Evolutionary conservation across 768 basidiomycete genomes (phyloP).

Genomic region (Mycena metata): DNA sequence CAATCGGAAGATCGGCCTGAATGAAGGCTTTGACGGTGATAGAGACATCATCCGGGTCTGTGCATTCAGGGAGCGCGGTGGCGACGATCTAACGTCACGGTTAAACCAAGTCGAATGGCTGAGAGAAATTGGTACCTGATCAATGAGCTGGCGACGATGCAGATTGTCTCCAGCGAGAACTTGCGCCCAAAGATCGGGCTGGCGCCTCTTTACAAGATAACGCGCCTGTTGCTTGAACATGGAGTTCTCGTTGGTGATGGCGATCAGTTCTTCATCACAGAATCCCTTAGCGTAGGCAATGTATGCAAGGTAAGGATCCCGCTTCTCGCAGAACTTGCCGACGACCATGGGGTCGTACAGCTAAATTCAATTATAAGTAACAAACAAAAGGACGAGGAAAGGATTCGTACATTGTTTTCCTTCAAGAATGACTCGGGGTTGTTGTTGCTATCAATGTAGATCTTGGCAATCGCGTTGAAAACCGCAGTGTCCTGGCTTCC

Average conservation of each 20-base stretch:
- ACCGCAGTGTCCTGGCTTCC: slow-evolving; percentile 95
- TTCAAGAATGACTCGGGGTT: slow-evolving; percentile 98
- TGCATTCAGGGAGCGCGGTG: slow-evolving; percentile 95
- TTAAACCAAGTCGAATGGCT: slow-evolving; percentile 9
- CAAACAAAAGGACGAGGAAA: not conserved
- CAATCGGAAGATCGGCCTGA: slow-evolving; percentile 95
- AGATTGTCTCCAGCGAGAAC: slow-evolving; percentile 92
- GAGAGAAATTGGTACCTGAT: slow-evolving; percentile 69
- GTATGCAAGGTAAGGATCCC: slow-evolving; percentile 98
- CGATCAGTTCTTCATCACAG: slow-evolving; percentile 97
- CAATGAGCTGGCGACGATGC: slow-evolving; percentile 93
- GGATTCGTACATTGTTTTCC: slow-evolving; percentile 90
- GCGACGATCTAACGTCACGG: slow-evolving; percentile 77
- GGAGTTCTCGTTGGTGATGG: slow-evolving; percentile 97
- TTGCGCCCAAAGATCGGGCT: slow-evolving; percentile 96
- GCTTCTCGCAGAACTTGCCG: slow-evolving; percentile 99
- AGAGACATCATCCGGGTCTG: slow-evolving; percentile 98
- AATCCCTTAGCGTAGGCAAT: slow-evolving; percentile 99
- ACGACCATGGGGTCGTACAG: slow-evolving; percentile 97
- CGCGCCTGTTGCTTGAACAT: slow-evolving; percentile 99
- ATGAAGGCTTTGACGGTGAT: slow-evolving; percentile 99
- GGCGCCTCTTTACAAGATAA: slow-evolving; percentile 96
- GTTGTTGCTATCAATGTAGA: slow-evolving; percentile 98
- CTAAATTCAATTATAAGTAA: slow-evolving; percentile 55
- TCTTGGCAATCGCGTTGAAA: slow-evolving; percentile 98